phyloP scores from a whole-genome alignment of 2,329 filamentous ascomycete genomes.

The Colletotrichum horii region DNA sequence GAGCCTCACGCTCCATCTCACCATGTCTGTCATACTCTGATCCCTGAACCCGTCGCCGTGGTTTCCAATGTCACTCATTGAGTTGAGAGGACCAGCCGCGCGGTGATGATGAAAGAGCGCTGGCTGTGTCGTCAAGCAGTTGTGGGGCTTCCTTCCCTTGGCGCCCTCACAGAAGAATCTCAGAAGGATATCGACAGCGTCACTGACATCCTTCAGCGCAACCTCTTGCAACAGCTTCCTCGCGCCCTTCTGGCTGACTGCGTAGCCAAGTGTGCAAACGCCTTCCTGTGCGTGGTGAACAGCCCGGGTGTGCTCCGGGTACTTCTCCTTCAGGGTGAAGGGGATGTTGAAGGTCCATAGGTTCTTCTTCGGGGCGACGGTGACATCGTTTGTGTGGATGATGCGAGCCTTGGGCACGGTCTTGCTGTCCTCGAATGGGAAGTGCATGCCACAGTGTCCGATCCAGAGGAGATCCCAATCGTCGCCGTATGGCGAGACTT shows the following conservation, averaged over 20 bases:
- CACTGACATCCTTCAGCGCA: slow-evolving; percentile 43
- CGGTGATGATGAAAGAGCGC: slow-evolving; percentile 53
- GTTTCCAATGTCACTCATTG: slow-evolving; percentile 41
- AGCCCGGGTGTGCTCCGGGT: slow-evolving; percentile 47
- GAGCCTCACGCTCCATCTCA: slow-evolving; percentile 44
- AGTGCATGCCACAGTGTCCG: slow-evolving; percentile 49
- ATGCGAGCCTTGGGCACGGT: slow-evolving; percentile 33
- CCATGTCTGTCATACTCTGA: slow-evolving; percentile 34
- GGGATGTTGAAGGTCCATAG: slow-evolving; percentile 39
- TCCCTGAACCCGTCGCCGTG: slow-evolving; percentile 35
- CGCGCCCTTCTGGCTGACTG: slow-evolving; percentile 48
- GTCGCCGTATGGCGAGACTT: slow-evolving; percentile 50
- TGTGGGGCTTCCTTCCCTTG: slow-evolving; percentile 36
- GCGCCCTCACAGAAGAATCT: slow-evolving; percentile 49
- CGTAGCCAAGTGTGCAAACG: slow-evolving; percentile 49
- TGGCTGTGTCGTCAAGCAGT: slow-evolving; percentile 46
- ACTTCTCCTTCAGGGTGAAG: slow-evolving; percentile 37
- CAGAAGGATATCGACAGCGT: slow-evolving; percentile 49
- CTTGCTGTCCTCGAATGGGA: slow-evolving; percentile 26
- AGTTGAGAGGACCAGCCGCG: slow-evolving; percentile 36
- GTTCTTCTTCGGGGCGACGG: slow-evolving; percentile 37
- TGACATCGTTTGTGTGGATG: slow-evolving; percentile 35
- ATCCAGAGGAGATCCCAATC: slow-evolving; percentile 59
- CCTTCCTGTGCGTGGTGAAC: slow-evolving; percentile 46
- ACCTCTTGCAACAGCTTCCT: slow-evolving; percentile 47